A percentile compares a stretch with the other conserved stretches of the same genome.
Conservation (phyloP, 345 rosid species). For the Limnanthes douglasii region DNA sequence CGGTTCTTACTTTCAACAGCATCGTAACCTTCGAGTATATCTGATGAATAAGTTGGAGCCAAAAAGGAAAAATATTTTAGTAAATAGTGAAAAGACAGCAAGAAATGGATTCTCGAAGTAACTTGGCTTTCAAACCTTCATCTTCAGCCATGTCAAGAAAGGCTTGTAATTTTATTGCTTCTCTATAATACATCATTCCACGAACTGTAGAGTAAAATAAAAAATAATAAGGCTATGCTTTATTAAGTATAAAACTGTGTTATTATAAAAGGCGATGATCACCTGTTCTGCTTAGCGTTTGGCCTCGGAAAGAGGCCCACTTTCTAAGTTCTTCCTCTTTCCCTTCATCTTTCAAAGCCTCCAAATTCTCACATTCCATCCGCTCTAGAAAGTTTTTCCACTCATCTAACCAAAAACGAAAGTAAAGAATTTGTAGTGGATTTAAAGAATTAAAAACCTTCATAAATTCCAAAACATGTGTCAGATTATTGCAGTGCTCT, state of each 20-base stretch:
- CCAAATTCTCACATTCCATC: conserved; percentile 42
- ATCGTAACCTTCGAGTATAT: conserved; percentile 71
- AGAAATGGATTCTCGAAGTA: conserved; percentile 5
- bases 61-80: conserved; percentile 4
- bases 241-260: no score
- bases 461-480: conserved; percentile 2
- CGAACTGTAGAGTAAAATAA: conserved; percentile 35
- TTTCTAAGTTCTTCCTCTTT: conserved; percentile 55
- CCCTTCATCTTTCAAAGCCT: conserved; percentile 28
- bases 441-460: no score
- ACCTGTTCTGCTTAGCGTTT: conserved; percentile 94
- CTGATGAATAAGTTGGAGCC: conserved; percentile 22
- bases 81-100: no score
- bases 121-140: conserved; percentile 42
- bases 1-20: conserved; percentile 52
- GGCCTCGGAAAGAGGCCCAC: conserved; percentile 94
- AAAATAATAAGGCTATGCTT: conserved; percentile 1
- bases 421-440: not conserved
- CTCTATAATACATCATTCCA: conserved; percentile 95
- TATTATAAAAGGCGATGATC: conserved; percentile 4
- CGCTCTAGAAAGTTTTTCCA: conserved; percentile 91
- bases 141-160: conserved; percentile 73
- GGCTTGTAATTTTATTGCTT: conserved; percentile 77
- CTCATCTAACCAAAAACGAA: conserved; percentile 36
- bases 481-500: not conserved